A percentile compares a stretch with the other conserved stretches of the same genome.
Evolutionary conservation across 192 early-diverging fungal genomes (phyloP).

Genomic region (Backusella parvicylindrica): DNA sequence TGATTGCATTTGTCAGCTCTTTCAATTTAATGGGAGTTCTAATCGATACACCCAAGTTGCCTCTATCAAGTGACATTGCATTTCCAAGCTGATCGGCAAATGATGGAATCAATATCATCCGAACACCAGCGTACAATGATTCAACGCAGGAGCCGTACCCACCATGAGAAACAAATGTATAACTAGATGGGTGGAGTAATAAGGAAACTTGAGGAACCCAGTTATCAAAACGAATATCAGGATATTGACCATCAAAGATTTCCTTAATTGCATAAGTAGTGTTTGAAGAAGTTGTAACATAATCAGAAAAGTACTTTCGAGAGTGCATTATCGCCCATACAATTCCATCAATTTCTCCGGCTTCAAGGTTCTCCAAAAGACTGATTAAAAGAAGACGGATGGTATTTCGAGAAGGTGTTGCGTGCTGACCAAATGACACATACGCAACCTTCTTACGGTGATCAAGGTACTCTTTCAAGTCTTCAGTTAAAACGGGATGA

Average conservation of each 20-base stretch:
- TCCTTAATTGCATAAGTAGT: neutral
- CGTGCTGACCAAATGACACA: slow-evolving; percentile 29
- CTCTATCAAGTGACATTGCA: neutral
- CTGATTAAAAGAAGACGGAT: slow-evolving; percentile 17
- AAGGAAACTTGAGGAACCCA: slow-evolving; percentile 33
- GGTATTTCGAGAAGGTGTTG: slow-evolving; percentile 3
- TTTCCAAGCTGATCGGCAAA: slow-evolving; percentile 22
- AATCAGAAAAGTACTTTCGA: neutral
- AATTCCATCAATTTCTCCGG: slow-evolving; percentile 27
- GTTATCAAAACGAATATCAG: too few relatives aligned
- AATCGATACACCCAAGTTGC: neutral
- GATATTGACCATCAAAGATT: neutral
- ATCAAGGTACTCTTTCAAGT: slow-evolving; percentile 3
- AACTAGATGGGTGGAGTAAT: slow-evolving; percentile 16
- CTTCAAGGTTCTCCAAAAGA: slow-evolving; percentile 12
- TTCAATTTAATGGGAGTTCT: neutral
- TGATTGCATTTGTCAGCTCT: neutral
- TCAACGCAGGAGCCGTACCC: slow-evolving; percentile 26
- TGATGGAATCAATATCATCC: slow-evolving; percentile 25
- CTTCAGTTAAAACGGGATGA: slow-evolving; percentile 4
- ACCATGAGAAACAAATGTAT: slow-evolving; percentile 26
- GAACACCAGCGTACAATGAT: slow-evolving; percentile 22
- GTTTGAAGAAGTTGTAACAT: neutral
- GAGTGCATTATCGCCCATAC: slow-evolving; percentile 22
- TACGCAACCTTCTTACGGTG: slow-evolving; percentile 14